Conservation (phyloP, 2,329 filamentous ascomycete species). For the Trichoderma semiorbis region DNA sequence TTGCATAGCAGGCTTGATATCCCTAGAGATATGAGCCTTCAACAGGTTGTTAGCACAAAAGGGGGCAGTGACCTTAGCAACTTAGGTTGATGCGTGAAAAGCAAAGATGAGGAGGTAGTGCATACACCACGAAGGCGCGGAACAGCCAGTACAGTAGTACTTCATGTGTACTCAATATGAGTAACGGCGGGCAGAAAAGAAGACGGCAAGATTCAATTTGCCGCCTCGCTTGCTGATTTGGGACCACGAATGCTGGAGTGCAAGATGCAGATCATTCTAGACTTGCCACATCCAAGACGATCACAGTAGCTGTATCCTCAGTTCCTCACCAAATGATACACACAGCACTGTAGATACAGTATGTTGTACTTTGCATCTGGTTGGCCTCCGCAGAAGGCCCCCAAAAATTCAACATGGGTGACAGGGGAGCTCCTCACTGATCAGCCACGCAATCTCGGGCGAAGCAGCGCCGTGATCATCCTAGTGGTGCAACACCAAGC, state of each 20-base stretch:
- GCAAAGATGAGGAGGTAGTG: background rate
- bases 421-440: background rate
- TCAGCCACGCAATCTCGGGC: slow-evolving; percentile 7
- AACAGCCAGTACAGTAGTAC: background rate
- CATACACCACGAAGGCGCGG: background rate
- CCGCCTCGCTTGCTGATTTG: background rate
- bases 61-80: background rate
- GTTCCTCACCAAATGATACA: background rate
- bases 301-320: background rate
- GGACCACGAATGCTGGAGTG: background rate
- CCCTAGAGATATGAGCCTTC: background rate
- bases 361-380: background rate
- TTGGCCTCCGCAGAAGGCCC: background rate
- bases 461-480: background rate
- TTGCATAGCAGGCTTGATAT: background rate
- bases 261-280: background rate
- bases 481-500: background rate
- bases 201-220: background rate
- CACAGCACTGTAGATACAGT: background rate
- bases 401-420: background rate
- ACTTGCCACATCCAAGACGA: background rate
- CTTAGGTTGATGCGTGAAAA: background rate
- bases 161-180: background rate
- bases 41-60: background rate
- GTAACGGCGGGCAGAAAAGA: background rate